Percentiles rank a stretch among this genome's conserved stretches.
phyloP scores from a whole-genome alignment of 1,139 yeast genomes.

The Diutina catenulata region DNA sequence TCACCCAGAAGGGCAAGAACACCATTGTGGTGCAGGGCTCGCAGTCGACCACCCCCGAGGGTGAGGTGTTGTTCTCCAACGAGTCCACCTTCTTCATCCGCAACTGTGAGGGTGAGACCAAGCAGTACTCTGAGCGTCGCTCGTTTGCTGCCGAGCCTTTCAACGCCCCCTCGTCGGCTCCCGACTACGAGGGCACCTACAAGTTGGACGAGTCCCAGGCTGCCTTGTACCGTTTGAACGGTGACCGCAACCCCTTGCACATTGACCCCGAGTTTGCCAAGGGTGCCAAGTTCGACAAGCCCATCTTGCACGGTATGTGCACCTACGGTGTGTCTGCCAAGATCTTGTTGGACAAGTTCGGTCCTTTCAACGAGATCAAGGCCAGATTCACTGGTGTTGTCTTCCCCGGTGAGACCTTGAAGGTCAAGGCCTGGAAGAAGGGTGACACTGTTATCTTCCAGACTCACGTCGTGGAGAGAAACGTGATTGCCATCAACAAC shows the following conservation, averaged over 20 bases:
- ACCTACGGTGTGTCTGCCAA: conserved; percentile 77
- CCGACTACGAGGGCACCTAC: conserved; percentile 55
- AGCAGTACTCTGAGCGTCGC: conserved; percentile 34
- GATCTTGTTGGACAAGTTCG: conserved; percentile 67
- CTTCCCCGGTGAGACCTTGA: conserved; percentile 91
- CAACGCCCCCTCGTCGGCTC: conserved; percentile 50
- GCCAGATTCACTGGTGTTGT: conserved; percentile 88
- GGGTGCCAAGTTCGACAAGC: conserved; percentile 76
- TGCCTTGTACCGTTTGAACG: conserved; percentile 81
- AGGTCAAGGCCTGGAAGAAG: conserved; percentile 76
- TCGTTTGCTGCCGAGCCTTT: conserved; percentile 55
- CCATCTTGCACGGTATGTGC: conserved; percentile 90
- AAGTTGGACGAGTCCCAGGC: conserved; percentile 70
- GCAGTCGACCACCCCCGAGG: conserved; percentile 53
- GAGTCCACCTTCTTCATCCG: conserved; percentile 83
- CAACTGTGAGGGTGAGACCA: conserved; percentile 52
- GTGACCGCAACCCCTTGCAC: conserved; percentile 92
- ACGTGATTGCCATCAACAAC: conserved; percentile 68
- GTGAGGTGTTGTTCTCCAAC: conserved; percentile 63
- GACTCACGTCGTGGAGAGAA: conserved; percentile 72
- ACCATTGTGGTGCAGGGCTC: conserved; percentile 72
- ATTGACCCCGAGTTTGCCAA: conserved; percentile 87
- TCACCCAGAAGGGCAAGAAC: conserved; percentile 81
- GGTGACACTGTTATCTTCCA: conserved; percentile 65
- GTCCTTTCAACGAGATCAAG: conserved; percentile 76